phyloP scores from a whole-genome alignment of 2,329 filamentous ascomycete species.

The Endothia cerciana region DNA sequence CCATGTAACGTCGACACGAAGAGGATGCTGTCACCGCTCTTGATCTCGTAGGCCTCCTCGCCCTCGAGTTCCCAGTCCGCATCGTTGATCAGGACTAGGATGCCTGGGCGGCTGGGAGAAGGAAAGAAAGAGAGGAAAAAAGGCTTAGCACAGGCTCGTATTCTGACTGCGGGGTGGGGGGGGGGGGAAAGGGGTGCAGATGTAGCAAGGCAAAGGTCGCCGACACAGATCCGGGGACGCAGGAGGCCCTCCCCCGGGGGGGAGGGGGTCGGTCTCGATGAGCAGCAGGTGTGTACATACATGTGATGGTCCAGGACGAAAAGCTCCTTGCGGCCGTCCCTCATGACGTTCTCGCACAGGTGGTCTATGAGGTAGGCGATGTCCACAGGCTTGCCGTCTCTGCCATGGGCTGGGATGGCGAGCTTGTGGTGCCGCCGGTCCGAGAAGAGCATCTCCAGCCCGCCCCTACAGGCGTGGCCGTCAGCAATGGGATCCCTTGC shows the following conservation, averaged over 20 bases:
- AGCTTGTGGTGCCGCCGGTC: constrained; percentile 77
- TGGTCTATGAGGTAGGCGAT: constrained; percentile 78
- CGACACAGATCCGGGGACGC: constrained; percentile 2
- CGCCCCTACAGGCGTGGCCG: constrained; percentile 62
- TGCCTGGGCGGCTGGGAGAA: constrained; percentile 77
- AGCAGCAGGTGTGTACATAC: constrained; percentile 61
- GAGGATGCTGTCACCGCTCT: constrained; percentile 82
- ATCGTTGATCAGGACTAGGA: constrained; percentile 96
- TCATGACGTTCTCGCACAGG: constrained; percentile 82
- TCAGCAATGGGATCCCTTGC: neutral
- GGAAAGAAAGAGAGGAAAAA: no score
- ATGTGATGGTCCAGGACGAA: constrained; percentile 87
- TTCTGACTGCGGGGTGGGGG: neutral
- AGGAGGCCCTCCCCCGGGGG: no score
- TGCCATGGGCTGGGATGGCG: constrained; percentile 65
- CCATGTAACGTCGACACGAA: constrained; percentile 98
- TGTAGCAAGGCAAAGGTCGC: constrained; percentile 22
- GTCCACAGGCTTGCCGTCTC: constrained; percentile 64
- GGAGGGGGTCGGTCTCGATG: no score
- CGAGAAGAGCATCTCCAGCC: constrained; percentile 91
- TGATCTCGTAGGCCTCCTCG: constrained; percentile 85
- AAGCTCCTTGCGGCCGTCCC: constrained; percentile 80
- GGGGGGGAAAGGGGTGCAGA: neutral
- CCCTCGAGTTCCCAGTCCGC: constrained; percentile 98
- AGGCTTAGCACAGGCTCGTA: neutral